Evolutionary conservation across 2,329 filamentous ascomycete genomes (phyloP), one percentile per base, ranked within the genome.

Genomic region (Paracoccidioides lutzii): DNA sequence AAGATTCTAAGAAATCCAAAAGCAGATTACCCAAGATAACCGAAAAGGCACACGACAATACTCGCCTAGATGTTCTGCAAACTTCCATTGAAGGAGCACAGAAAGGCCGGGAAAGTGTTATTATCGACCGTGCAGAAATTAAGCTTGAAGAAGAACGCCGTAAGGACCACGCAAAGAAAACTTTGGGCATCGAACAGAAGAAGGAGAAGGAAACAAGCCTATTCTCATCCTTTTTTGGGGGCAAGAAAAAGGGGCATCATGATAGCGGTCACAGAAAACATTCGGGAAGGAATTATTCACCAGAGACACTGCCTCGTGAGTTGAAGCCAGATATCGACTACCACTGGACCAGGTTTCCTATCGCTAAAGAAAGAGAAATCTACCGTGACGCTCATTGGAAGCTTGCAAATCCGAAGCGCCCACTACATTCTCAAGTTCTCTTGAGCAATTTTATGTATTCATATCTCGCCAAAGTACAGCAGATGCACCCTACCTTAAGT

Each of bases 401-500:
- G 72, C 81, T 98, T 59, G 93, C 93, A n/a, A 97, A 98, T 67
- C 93, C 93, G 41, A 84, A 91, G 46, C 85, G 93, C 55, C 87
- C 91, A 43, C 75, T 98, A 53, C 86, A 95, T 67, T 96, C 91
- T 58, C 93, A 98, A 71, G 93, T 98, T 28, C 77, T 98, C 57
- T 80, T 98, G 62, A 96, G 90, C 73, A 98, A 98, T 70, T 98
- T 98, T 72, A 98, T 98, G 93, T 98, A 98, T 74, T 93, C 90
- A 56, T 98, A 98, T 69, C 80, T 98, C 61, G 93, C 93, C 59
- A 98, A 97, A 71, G 93, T 98, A 48, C 93, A 98, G 73, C 90
- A 94, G 65, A 96, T 96, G 88, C 93, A 98, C 70, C 93, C 93
- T 45, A 88, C 95, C 66, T 88, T 96, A 73, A 88, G 94, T 65